These are phyloP conservation scores for Thyridium curvatum DNA, from an alignment of 2,329 filamentous ascomycete species.

Conservation along the genomic window DNA sequence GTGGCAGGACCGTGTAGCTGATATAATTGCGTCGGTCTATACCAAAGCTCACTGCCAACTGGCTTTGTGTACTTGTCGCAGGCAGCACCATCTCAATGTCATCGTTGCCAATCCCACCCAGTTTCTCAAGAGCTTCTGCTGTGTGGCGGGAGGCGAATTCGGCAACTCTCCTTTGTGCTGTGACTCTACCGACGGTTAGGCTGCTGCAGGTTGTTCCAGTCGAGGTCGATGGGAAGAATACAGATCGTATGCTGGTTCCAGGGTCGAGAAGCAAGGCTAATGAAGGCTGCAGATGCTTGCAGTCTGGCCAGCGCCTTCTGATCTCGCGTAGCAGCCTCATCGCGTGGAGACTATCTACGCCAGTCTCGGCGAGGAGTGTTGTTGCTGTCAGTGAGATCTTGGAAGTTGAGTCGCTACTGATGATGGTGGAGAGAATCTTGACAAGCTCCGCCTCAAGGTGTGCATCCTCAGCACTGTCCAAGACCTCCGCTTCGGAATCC, in stretches of 20 bases:
- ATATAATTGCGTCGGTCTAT: conserved; percentile 20
- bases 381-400: conserved; percentile 1
- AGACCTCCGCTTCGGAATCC: not conserved
- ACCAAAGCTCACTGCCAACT: conserved; percentile 24
- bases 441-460: conserved; percentile 4
- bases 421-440: not conserved
- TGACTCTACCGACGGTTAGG: no score
- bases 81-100: conserved; percentile 21
- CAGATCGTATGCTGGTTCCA: conserved; percentile 15
- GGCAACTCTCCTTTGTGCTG: no score
- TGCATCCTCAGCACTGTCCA: conserved; percentile 3
- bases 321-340: conserved; percentile 24
- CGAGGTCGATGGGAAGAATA: conserved; percentile 7
- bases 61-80: conserved; percentile 24
- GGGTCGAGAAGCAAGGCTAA: conserved; percentile 18
- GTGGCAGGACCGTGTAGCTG: conserved; percentile 19
- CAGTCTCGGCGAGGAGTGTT: conserved; percentile 10
- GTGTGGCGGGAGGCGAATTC: conserved; percentile 4
- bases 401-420: not conserved
- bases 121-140: conserved; percentile 11
- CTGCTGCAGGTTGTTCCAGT: not conserved
- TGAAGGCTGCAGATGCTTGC: conserved; percentile 10
- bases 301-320: conserved; percentile 12
- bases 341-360: conserved; percentile 26
- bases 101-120: conserved; percentile 1